Evolutionary conservation across 495 filamentous ascomycete genomes (phyloP), one percentile per base, ranked within the genome.

Genomic region (Lasiosphaeris hirsuta): DNA sequence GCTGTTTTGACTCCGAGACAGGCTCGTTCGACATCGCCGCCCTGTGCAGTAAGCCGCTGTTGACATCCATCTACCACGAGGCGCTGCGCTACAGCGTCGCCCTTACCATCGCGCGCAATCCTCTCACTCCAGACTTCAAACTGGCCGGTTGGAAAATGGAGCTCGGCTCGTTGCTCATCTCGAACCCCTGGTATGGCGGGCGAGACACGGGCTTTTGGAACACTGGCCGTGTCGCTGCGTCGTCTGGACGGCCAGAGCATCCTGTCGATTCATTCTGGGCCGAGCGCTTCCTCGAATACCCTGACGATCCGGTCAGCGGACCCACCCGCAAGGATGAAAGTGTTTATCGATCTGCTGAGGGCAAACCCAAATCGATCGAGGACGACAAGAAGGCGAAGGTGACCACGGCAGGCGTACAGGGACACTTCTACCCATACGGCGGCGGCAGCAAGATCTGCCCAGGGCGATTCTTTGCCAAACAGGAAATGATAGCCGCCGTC

Each of bases 381-480:
- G 57, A 60, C 30, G 64, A 62, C 51, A 51, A 41, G 57, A 51
- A 13, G 7, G 58, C 62, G 6, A 65, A 60, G 35, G 36, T 62
- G 30, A 50, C 65, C 10, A 64, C 54, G 1, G 37, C 47, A 0
- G 65, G 59, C 2, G 49, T 65, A 34, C 53, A 61, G 17, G 60
- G 58, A 7, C 56, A 63, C 39, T 73, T 52, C 38, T 67, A 62
- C 38, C 77, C 78, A 0, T 81, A 70, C 53, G 75, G 74, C 0
- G 76, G 74, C 6, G 75, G 74, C 4, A 51, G 51, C 8, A 67
- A 67, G 10, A 70, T 71, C 14, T 80, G 77, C 47, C 73, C 76
- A 1, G 77, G 77, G 1, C 64, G 76, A 7, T 72, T 71, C 54
- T 49, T 78, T 14, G 75, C 76, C 5, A 72, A 69, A 59, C 61